Conservation (phyloP, 192 early-diverging fungal species). For the Diversispora epigaea region DNA sequence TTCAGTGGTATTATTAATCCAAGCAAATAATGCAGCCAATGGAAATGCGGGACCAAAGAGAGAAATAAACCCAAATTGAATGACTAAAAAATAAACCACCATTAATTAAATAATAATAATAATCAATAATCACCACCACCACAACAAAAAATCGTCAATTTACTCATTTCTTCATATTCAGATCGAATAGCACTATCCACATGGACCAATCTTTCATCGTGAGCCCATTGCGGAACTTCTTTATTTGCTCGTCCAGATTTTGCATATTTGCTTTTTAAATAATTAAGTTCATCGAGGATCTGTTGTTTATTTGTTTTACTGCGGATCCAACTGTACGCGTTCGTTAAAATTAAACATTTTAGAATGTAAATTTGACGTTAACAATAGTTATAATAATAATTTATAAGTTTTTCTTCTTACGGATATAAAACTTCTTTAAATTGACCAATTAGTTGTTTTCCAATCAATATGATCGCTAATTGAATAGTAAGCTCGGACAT, state of each 20-base stretch:
- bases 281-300: neutral
- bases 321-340: neutral
- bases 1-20: slow-evolving; percentile 59
- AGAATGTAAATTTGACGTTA: neutral
- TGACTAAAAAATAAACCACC: slow-evolving; percentile 33
- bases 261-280: neutral
- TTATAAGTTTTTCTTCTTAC: slow-evolving; percentile 18
- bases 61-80: slow-evolving; percentile 71
- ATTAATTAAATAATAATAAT: neutral
- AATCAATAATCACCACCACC: neutral
- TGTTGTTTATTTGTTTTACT: slow-evolving; percentile 1
- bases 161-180: slow-evolving; percentile 45
- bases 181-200: slow-evolving; percentile 4
- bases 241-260: neutral
- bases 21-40: slow-evolving; percentile 65
- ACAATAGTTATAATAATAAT: neutral
- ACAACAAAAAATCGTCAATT: neutral
- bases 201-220: slow-evolving; percentile 39
- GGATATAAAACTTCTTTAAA: slow-evolving; percentile 50
- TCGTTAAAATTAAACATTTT: neutral
- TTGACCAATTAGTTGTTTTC: slow-evolving; percentile 54
- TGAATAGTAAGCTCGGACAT: slow-evolving; percentile 58
- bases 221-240: slow-evolving; percentile 46
- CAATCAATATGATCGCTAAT: slow-evolving; percentile 62
- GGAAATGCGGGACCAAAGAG: slow-evolving; percentile 69